Conservation (phyloP, 441 rosid species). For the Pelargonium fulgidum region DNA sequence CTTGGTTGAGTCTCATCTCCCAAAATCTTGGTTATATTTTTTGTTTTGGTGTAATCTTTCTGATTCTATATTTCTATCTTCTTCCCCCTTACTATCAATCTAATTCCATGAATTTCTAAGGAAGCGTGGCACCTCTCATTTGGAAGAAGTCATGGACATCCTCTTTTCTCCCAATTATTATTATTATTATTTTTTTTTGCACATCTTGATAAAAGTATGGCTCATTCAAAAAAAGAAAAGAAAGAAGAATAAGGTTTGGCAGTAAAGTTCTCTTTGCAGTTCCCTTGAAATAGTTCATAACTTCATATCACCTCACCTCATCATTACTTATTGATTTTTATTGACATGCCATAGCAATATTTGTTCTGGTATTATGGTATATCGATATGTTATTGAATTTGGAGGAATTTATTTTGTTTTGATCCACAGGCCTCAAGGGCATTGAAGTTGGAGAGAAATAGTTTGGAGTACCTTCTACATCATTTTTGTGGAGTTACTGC, state of each 20-base stretch:
- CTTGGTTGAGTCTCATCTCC: background rate
- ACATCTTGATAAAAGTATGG: background rate
- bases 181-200: background rate
- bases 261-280: background rate
- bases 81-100: background rate
- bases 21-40: background rate
- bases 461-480: slow-evolving; percentile 75
- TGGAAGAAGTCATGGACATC: slow-evolving; percentile 1
- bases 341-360: too few species aligned
- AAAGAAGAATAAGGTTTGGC: background rate
- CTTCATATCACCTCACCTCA: background rate
- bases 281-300: background rate
- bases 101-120: background rate
- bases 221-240: background rate
- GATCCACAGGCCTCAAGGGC: slow-evolving; percentile 76
- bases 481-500: slow-evolving; percentile 76
- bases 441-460: slow-evolving; percentile 74
- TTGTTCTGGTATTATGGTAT: background rate
- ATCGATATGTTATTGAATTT: background rate
- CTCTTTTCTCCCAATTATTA: background rate
- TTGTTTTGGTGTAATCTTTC: background rate
- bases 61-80: background rate
- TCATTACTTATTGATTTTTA: too few species aligned
- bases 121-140: background rate
- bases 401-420: slow-evolving; percentile 8